Conservation (phyloP, 805 yeast genomes). For the Starmerella khaoyaiensis region DNA sequence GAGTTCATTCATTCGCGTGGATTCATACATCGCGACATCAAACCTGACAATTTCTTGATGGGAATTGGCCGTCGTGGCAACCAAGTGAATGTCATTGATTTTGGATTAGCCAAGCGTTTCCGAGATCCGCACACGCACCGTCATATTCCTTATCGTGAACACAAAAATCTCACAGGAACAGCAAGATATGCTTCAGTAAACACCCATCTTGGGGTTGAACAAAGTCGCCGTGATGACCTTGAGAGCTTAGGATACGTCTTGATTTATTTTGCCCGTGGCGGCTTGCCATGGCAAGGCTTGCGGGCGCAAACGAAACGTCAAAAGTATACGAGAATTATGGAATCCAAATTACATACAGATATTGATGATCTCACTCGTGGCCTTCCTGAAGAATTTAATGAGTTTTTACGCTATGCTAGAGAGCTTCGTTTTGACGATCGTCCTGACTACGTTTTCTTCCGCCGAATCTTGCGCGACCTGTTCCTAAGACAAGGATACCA, state of each 20-base stretch:
- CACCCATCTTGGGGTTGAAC: slow-evolving; percentile 95
- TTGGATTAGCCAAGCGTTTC: slow-evolving; percentile 86
- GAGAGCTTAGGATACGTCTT: slow-evolving; percentile 91
- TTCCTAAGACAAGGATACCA: slow-evolving; percentile 77
- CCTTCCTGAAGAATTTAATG: slow-evolving; percentile 77
- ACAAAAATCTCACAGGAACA: slow-evolving; percentile 92
- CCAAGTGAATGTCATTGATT: slow-evolving; percentile 86
- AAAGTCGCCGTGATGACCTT: slow-evolving; percentile 89
- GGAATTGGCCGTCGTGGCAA: slow-evolving; percentile 90
- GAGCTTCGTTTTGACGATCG: slow-evolving; percentile 88
- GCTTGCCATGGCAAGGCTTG: slow-evolving; percentile 97
- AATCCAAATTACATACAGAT: slow-evolving; percentile 83
- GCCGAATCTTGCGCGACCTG: slow-evolving; percentile 79
- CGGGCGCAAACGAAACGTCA: slow-evolving; percentile 95
- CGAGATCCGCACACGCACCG: slow-evolving; percentile 88
- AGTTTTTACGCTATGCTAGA: slow-evolving; percentile 77
- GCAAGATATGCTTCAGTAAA: slow-evolving; percentile 93
- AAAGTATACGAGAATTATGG: slow-evolving; percentile 91
- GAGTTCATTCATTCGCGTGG: slow-evolving; percentile 94
- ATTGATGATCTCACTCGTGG: slow-evolving; percentile 80
- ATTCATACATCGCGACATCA: slow-evolving; percentile 73
- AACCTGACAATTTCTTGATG: slow-evolving; percentile 75
- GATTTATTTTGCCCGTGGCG: slow-evolving; percentile 88
- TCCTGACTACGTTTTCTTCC: slow-evolving; percentile 83
- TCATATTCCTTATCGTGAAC: slow-evolving; percentile 93